Conservation (phyloP, 345 rosid genomes). For the Eutrema heterophyllum region DNA sequence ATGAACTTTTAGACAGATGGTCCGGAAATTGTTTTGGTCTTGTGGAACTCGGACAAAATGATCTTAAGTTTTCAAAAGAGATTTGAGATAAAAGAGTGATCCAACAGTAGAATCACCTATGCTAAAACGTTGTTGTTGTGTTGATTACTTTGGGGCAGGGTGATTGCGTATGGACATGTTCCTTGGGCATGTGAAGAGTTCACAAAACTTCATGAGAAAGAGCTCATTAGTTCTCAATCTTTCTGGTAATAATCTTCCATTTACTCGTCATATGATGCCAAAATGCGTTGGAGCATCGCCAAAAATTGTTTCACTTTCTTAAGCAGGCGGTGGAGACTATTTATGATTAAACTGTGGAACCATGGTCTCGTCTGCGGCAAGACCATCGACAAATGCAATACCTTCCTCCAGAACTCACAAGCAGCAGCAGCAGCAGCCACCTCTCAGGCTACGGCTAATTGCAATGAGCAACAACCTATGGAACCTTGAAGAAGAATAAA, state of each 20-base stretch:
- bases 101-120: background rate
- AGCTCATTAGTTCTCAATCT: constrained; percentile 39
- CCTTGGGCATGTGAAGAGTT: constrained; percentile 92
- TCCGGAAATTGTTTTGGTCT: too few relatives aligned
- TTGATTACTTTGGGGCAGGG: constrained; percentile 42
- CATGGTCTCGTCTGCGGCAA: constrained; percentile 67
- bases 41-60: too few relatives aligned
- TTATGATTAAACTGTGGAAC: constrained; percentile 60
- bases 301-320: background rate
- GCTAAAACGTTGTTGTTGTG: background rate
- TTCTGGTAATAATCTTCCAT: constrained; percentile 45
- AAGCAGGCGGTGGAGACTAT: constrained; percentile 69
- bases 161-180: constrained; percentile 69
- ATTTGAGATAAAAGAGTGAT: background rate
- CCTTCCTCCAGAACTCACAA: constrained; percentile 30
- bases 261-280: background rate
- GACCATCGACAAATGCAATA: constrained; percentile 58
- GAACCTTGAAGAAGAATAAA: background rate
- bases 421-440: background rate
- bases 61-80: background rate
- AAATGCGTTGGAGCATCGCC: background rate
- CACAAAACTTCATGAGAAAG: constrained; percentile 52
- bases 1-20: too few relatives aligned
- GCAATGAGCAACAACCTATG: background rate
- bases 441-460: background rate